Evolutionary conservation across 768 basidiomycete genomes (phyloP), one percentile per base, ranked within the genome.

Genomic region (Hortiboletus campestris): DNA sequence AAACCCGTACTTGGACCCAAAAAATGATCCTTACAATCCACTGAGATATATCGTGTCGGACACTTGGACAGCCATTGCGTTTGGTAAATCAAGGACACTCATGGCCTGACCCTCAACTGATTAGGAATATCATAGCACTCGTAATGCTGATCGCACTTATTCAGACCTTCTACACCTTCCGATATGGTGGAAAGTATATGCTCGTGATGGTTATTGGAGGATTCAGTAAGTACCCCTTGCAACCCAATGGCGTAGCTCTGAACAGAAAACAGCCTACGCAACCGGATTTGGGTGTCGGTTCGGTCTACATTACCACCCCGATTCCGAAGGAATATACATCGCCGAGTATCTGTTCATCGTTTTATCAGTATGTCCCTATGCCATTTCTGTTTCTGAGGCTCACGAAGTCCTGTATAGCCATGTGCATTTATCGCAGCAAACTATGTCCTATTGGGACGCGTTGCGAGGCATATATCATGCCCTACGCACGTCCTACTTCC

Each of bases 341-440:
- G 67, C 72, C 0, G 78, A 84, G 64, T 82, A 86, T 57, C 67
- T 85, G 10, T 78, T 86, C 63, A 78, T 85, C 56, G 84, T 83
- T 9, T 75, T 86, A 44, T 81, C 83, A 6, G 84, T 68, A 53
- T 17, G 60, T 48, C 20, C 36, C n/a, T 32, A 34, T 25, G 7
- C 6, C 3, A 6, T 29, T 10, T 49, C 79, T 16, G 13, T 34
- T 45, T 17, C 19, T 2, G 8, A 29, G 22, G 17, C 28, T 64
- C 19, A 52, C 11, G 17, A 4, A 3, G 11, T 10, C 6, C 16
- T 25, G 7, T 45, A 12, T 48, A 85, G 83, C 87, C 88, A 6
- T 90, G 89, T 64, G 87, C 85, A 28, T 89, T 89, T 71, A 84
- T 87, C 57, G 84, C 84, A 6, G 79, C 83, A 14, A 78, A 84